A percentile compares a stretch with the other conserved stretches of the same genome.
These are phyloP conservation scores for Salvia hispanica DNA, from an alignment of 257 asterid genomes.

Conservation along the genomic window DNA sequence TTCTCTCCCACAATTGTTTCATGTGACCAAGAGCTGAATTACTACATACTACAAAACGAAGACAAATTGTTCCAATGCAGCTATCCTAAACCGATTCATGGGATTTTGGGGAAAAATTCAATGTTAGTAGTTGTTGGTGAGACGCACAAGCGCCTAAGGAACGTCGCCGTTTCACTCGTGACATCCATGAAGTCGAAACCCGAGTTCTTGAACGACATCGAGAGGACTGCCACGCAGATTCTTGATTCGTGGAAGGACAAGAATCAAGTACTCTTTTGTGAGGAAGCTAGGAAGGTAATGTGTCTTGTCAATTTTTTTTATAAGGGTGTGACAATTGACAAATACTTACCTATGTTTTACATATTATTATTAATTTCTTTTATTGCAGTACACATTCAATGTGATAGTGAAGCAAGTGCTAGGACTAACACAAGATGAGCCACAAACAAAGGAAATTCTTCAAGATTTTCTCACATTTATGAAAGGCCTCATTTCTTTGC, in stretches of 20 bases:
- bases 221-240: conserved; percentile 43
- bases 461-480: conserved; percentile 65
- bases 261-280: conserved; percentile 54
- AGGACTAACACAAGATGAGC: conserved; percentile 64
- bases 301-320: not conserved
- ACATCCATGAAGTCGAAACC: conserved; percentile 61
- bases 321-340: not conserved
- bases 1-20: conserved; percentile 74
- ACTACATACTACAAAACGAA: conserved; percentile 69
- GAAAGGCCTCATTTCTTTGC: conserved; percentile 67
- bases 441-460: conserved; percentile 56
- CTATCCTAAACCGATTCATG: conserved; percentile 78
- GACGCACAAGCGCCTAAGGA: conserved; percentile 64
- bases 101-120: conserved; percentile 63
- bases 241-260: conserved; percentile 63
- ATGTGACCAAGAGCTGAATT: conserved; percentile 74
- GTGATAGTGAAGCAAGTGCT: conserved; percentile 82
- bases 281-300: conserved; percentile 76
- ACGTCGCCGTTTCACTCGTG: conserved; percentile 69
- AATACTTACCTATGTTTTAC: not conserved
- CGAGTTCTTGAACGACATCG: conserved; percentile 58
- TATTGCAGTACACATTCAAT: conserved; percentile 67
- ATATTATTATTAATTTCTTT: not conserved
- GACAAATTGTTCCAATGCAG: conserved; percentile 67
- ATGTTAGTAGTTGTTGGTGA: conserved; percentile 72